phyloP scores from a whole-genome alignment of 2,329 filamentous ascomycete genomes.

The Pseudocercospora macadamiae region DNA sequence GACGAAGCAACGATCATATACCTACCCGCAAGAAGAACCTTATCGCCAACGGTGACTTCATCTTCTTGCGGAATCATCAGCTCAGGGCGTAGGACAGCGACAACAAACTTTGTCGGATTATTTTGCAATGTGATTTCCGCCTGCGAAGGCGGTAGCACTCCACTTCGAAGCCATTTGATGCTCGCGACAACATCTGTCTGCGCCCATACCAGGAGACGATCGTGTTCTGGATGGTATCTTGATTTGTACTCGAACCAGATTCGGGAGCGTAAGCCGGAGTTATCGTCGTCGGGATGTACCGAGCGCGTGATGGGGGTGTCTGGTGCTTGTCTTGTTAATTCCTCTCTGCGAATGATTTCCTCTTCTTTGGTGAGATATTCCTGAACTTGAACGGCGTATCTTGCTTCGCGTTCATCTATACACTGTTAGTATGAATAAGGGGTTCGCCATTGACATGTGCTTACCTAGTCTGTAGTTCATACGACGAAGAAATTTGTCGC shows the following conservation, averaged over 20 bases:
- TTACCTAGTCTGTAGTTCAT: background rate
- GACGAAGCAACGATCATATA: constrained; percentile 7
- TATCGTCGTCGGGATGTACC: background rate
- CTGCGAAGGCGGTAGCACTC: no score
- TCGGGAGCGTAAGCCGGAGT: background rate
- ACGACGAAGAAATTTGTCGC: background rate
- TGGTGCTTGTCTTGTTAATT: background rate
- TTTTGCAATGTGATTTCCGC: constrained; percentile 6
- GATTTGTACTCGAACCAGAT: constrained; percentile 4
- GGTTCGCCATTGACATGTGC: background rate
- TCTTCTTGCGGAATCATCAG: background rate
- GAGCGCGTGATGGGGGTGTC: constrained; percentile 2
- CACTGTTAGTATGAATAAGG: background rate
- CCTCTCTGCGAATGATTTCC: background rate
- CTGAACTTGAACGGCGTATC: background rate
- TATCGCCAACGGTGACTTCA: constrained; percentile 4
- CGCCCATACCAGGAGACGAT: constrained; percentile 1
- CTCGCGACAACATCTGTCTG: background rate
- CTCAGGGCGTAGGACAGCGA: background rate
- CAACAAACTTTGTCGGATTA: constrained; percentile 9
- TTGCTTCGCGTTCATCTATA: background rate
- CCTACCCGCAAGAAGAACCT: constrained; percentile 6
- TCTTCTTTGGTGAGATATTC: background rate
- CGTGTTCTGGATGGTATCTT: background rate
- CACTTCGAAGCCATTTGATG: constrained; percentile 2